Conservation (phyloP, 2,329 filamentous ascomycete genomes). For the Ophiostoma ips region DNA sequence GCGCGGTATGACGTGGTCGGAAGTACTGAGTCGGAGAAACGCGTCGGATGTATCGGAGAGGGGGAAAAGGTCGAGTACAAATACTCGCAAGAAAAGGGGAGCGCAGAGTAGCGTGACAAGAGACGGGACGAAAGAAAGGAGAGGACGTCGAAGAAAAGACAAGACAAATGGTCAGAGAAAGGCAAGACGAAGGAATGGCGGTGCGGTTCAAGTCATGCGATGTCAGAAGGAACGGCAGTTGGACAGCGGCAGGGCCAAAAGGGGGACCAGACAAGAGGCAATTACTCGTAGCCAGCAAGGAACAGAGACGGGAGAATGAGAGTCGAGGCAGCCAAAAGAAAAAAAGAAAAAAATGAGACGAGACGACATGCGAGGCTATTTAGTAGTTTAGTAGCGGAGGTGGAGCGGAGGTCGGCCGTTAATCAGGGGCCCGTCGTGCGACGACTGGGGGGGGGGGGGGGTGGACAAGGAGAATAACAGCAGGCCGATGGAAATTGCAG, state of each 20-base stretch:
- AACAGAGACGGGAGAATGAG: neutral
- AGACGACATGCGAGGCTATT: constrained; percentile 5
- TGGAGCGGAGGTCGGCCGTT: constrained; percentile 12
- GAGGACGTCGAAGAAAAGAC: neutral
- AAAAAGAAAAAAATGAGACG: neutral
- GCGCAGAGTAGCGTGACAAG: neutral
- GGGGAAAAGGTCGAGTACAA: neutral
- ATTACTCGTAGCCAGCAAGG: no score
- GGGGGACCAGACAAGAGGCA: neutral
- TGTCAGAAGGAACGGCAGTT: neutral
- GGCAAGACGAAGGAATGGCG: neutral
- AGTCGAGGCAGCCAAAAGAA: neutral
- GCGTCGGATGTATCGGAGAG: constrained; percentile 1
- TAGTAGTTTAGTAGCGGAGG: constrained; percentile 9
- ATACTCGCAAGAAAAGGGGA: neutral
- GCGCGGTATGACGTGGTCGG: neutral
- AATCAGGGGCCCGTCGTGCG: constrained; percentile 11
- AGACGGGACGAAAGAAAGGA: neutral
- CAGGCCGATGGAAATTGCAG: constrained; percentile 4
- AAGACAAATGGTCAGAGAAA: neutral
- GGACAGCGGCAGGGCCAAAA: neutral
- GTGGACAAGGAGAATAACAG: neutral
- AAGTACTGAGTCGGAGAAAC: neutral
- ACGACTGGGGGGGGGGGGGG: no score
- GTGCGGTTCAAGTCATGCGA: neutral